Evolutionary conservation across 352 stramenopile genomes (phyloP), one percentile per base, ranked within the genome.

Genomic region (Elongisporangium anandrum): DNA sequence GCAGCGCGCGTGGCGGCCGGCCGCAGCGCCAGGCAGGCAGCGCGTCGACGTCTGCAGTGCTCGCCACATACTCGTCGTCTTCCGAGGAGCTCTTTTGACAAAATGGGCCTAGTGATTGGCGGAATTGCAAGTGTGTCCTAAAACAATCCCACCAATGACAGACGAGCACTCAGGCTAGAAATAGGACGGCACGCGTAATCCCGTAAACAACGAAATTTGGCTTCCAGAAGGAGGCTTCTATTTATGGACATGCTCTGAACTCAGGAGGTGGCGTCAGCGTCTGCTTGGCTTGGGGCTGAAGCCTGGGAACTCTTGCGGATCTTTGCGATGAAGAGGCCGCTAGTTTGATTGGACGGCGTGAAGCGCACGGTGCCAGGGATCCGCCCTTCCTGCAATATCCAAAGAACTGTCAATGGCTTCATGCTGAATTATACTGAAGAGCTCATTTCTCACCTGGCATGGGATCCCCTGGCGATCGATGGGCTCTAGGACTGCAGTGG

Each of bases 241-340:
- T 15, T 45, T 45, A 45, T 45, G 34, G 34, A 45, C 12, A 13
- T 12, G 34, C 34, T 45, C 34, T 45, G 34, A 45, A 52, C 48
- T 19, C 6, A 34, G 10, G 9, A 57, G 48, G 9, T 9, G 2
- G 47, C 47, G 12, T 29, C 34, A 57, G 48, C 17, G 20, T 19
- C 41, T 7, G 17, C 47, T 15, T 20, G 45, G 12, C 16, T 24
- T 29, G 13, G 16, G n/a, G n/a, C 16, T 34, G 41, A 2, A 10
- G 56, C n/a, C 23, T 22, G 15, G 16, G 21, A 17, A 13, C 26
- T 21, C 55, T 87, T 85, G 21, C 56, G 62, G 24, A 90, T 85
- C 41, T 79, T 79, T 16, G 84, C 79, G 23, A 93, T 84, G 59
- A 91, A 93, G 10, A 93, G 64, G 0, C 84, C 84, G 60, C 84